Conservation (phyloP, 768 basidiomycete species). For the Tephrocybe rancida region DNA sequence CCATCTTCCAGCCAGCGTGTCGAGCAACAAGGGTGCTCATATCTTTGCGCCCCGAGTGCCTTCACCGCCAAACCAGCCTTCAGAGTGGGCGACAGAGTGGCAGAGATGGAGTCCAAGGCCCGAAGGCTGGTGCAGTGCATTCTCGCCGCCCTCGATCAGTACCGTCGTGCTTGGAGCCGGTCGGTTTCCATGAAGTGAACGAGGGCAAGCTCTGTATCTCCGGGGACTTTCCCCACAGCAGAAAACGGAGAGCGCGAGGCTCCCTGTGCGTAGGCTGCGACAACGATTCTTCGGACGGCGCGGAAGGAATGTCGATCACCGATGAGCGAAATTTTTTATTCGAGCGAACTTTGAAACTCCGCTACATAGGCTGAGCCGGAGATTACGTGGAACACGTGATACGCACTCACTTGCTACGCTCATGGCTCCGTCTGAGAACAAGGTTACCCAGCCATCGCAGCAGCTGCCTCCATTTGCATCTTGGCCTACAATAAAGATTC, state of each 20-base stretch:
- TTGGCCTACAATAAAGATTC: slow-evolving; percentile 57
- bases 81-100: slow-evolving; percentile 57
- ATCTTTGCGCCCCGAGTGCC: slow-evolving; percentile 71
- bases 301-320: slow-evolving; percentile 19
- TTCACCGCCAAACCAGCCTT: slow-evolving; percentile 36
- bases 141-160: slow-evolving; percentile 54
- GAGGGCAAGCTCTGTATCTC: slow-evolving; percentile 76
- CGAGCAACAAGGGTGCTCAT: slow-evolving; percentile 65
- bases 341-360: slow-evolving; percentile 24
- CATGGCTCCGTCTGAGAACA: slow-evolving; percentile 29
- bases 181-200: slow-evolving; percentile 65
- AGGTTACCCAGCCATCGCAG: slow-evolving; percentile 25
- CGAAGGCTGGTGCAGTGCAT: slow-evolving; percentile 37
- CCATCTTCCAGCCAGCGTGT: slow-evolving; percentile 35
- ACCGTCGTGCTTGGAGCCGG: slow-evolving; percentile 76
- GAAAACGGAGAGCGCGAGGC: slow-evolving; percentile 44
- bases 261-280: slow-evolving; percentile 83
- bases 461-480: slow-evolving; percentile 41
- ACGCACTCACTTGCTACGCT: slow-evolving; percentile 13
- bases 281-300: slow-evolving; percentile 81
- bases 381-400: slow-evolving; percentile 16
- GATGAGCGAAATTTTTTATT: slow-evolving; percentile 15
- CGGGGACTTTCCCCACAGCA: slow-evolving; percentile 96
- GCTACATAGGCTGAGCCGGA: slow-evolving; percentile 16
- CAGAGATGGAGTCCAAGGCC: slow-evolving; percentile 46